phyloP scores from a whole-genome alignment of 208 protist genomes.

The Novymonas esmeraldas region DNA sequence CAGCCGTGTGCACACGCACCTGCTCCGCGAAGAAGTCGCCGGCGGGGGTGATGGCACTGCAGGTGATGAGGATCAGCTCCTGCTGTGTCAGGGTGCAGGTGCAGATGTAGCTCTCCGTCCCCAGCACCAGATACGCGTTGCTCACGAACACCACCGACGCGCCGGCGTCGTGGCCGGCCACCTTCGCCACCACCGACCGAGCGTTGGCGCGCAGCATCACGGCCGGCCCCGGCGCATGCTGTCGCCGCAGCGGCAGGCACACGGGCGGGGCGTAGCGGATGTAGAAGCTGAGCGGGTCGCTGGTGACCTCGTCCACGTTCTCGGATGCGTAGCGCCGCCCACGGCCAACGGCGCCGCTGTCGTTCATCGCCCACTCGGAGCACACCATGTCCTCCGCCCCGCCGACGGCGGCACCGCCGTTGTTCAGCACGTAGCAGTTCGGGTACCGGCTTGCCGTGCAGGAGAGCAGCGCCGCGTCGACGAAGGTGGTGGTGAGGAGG shows the following conservation, averaged over 20 bases:
- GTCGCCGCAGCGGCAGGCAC: conserved; percentile 42
- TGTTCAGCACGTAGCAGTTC: conserved; percentile 26
- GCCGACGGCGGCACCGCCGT: conserved; percentile 1
- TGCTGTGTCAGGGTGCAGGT: conserved; percentile 50
- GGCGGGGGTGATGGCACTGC: conserved; percentile 54
- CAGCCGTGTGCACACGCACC: conserved; percentile 47
- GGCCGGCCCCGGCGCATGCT: conserved; percentile 1
- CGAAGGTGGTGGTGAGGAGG: conserved; percentile 43
- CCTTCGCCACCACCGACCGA: conserved; percentile 40
- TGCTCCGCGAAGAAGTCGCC: conserved; percentile 69
- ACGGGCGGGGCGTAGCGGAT: conserved; percentile 56
- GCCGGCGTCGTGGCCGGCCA: conserved; percentile 31
- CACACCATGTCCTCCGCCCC: conserved; percentile 14
- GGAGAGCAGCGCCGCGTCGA: conserved; percentile 48
- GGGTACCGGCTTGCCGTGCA: conserved; percentile 18
- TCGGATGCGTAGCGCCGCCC: conserved; percentile 22
- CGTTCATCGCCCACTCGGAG: conserved; percentile 31
- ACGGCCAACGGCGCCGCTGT: conserved; percentile 38
- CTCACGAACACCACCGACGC: conserved; percentile 40
- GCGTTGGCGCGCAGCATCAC: conserved; percentile 40
- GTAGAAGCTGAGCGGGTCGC: conserved; percentile 53
- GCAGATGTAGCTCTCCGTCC: conserved; percentile 61
- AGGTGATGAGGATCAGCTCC: conserved; percentile 69
- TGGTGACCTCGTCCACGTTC: conserved; percentile 35
- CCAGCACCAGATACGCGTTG: conserved; percentile 70